phyloP scores from a whole-genome alignment of 768 basidiomycete species.

The Pholiota microspora region DNA sequence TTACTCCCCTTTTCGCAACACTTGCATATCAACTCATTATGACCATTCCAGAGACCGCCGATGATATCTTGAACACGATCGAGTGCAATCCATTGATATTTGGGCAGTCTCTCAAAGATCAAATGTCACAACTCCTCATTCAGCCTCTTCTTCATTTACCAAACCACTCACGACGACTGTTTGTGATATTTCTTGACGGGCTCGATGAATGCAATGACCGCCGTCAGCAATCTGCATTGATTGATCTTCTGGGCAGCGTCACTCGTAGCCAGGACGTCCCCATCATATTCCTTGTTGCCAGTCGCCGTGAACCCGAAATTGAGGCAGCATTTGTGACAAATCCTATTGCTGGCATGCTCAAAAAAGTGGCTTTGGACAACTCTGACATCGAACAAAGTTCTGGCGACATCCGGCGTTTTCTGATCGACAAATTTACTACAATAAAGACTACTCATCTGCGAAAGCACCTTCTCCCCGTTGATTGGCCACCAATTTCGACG shows the following conservation, averaged over 20 bases:
- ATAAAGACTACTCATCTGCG: slow-evolving; percentile 4
- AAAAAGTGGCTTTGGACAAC: slow-evolving; percentile 1
- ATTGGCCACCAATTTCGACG: slow-evolving; percentile 9
- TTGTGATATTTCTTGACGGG: slow-evolving; percentile 15
- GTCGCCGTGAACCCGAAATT: slow-evolving; percentile 15
- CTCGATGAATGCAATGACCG: slow-evolving; percentile 11
- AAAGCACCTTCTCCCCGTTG: background rate
- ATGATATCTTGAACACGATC: slow-evolving; percentile 10
- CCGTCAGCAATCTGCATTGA: background rate
- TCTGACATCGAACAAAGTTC: background rate
- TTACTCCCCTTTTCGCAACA: slow-evolving; percentile 26
- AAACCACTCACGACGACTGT: background rate
- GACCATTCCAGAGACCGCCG: slow-evolving; percentile 6
- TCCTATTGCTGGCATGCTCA: background rate
- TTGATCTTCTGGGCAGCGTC: background rate
- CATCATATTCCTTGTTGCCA: slow-evolving; percentile 11
- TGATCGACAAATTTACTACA: slow-evolving; percentile 4
- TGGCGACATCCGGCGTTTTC: slow-evolving; percentile 9
- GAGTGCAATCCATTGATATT: background rate
- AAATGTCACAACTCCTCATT: background rate
- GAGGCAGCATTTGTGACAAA: background rate
- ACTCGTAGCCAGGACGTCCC: background rate
- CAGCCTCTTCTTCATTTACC: background rate
- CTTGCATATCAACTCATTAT: slow-evolving; percentile 24
- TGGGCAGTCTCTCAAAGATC: background rate